Evolutionary conservation across 495 filamentous ascomycete genomes (phyloP).

Genomic region (Lepraria neglecta): DNA sequence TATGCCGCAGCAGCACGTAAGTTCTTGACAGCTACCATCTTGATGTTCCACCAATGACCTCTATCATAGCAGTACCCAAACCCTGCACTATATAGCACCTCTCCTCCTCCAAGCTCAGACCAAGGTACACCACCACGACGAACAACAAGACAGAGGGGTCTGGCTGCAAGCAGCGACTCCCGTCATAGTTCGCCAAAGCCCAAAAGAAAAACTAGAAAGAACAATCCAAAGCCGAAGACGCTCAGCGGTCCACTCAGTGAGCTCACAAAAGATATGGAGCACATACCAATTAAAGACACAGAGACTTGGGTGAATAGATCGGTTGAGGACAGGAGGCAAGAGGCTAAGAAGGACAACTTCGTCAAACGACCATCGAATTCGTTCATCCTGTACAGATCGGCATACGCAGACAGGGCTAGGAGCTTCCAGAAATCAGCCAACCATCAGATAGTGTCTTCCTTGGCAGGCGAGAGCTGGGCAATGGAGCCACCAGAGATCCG

Average conservation of each 20-base stretch:
- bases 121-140: slow-evolving; percentile 14
- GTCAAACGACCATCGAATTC: slow-evolving; percentile 94
- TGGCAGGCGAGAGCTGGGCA: slow-evolving; percentile 80
- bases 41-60: neutral
- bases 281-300: slow-evolving; percentile 70
- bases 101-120: slow-evolving; percentile 20
- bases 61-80: slow-evolving; percentile 21
- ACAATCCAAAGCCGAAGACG: slow-evolving; percentile 39
- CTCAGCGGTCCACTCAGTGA: slow-evolving; percentile 68
- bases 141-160: slow-evolving; percentile 14
- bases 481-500: slow-evolving; percentile 65
- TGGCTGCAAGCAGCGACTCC: slow-evolving; percentile 10
- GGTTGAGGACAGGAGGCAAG: slow-evolving; percentile 54
- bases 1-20: slow-evolving; percentile 23
- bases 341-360: slow-evolving; percentile 70
- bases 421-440: slow-evolving; percentile 79
- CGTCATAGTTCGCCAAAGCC: slow-evolving; percentile 32
- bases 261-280: slow-evolving; percentile 59
- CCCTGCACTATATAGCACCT: slow-evolving; percentile 19
- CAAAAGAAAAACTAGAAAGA: slow-evolving; percentile 28
- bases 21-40: neutral
- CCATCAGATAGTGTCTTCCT: slow-evolving; percentile 84
- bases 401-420: slow-evolving; percentile 83
- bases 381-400: slow-evolving; percentile 96
- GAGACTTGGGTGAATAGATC: slow-evolving; percentile 72